phyloP scores from a whole-genome alignment of 1,284 basidiomycete species.

The Pseudozyma pruni region DNA sequence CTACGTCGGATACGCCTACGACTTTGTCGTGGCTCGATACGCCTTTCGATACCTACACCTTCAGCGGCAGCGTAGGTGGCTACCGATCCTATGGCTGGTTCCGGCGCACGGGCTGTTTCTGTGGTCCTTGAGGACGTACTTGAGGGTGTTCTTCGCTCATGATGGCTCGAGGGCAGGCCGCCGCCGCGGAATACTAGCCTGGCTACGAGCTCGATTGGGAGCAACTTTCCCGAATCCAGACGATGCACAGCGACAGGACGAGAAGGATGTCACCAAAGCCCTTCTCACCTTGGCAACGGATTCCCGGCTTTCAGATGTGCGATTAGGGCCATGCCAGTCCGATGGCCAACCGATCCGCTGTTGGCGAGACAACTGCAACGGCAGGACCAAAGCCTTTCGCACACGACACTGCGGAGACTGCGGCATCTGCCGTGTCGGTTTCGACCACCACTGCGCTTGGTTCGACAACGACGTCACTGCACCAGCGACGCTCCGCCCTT shows the following conservation, averaged over 20 bases:
- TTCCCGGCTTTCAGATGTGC: background rate
- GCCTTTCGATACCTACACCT: conserved; percentile 15
- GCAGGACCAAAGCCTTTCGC: conserved; percentile 20
- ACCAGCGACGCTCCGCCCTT: conserved; percentile 19
- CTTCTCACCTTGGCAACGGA: background rate
- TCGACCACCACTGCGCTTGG: conserved; percentile 54
- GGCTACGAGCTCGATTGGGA: conserved; percentile 12
- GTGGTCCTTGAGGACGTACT: conserved; percentile 24
- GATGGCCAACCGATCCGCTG: conserved; percentile 30
- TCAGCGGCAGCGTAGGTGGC: conserved; percentile 1
- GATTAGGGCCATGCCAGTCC: conserved; percentile 13
- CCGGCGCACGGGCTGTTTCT: conserved; percentile 29
- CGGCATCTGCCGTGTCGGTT: conserved; percentile 32
- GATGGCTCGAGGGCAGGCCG: background rate
- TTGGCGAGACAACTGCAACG: conserved; percentile 29
- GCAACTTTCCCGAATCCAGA: conserved; percentile 4
- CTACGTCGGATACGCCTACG: conserved; percentile 32
- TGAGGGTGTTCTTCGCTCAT: conserved; percentile 33
- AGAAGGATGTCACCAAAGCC: background rate
- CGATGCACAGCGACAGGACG: background rate
- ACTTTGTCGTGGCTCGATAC: conserved; percentile 32
- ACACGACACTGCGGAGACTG: conserved; percentile 49
- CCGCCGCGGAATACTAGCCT: background rate
- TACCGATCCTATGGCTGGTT: conserved; percentile 17
- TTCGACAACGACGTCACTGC: conserved; percentile 47